These are phyloP conservation scores for Pichia rugopelliculosa DNA, from an alignment of 805 yeast species.

Conservation along the genomic window DNA sequence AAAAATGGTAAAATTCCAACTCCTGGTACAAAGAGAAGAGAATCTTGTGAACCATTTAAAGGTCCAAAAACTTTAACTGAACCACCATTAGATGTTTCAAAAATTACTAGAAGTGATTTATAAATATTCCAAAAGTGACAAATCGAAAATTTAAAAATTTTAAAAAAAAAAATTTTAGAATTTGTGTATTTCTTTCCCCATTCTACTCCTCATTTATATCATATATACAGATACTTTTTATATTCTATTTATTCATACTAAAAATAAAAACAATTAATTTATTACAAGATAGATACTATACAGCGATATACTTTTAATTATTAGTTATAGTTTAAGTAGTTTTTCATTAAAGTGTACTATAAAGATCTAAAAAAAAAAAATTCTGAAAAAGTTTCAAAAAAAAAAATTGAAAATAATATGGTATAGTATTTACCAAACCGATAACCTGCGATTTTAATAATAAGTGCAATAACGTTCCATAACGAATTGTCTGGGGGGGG, in stretches of 20 bases:
- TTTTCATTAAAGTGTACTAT: neutral
- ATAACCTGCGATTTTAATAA: neutral
- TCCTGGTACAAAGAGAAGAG: constrained; percentile 64
- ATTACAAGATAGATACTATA: too few species aligned
- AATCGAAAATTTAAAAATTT: too few species aligned
- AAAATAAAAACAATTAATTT: neutral
- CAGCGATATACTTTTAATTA: too few species aligned
- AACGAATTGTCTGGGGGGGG: neutral
- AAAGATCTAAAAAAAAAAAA: too few species aligned
- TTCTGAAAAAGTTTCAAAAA: too few species aligned
- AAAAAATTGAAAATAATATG: too few species aligned
- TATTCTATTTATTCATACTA: neutral
- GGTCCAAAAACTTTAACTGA: constrained; percentile 59
- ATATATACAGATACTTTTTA: neutral
- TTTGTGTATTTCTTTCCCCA: neutral
- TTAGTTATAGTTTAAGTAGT: too few species aligned
- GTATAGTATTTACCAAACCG: neutral
- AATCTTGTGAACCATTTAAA: constrained; percentile 67
- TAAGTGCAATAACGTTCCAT: neutral
- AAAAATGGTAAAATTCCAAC: constrained; percentile 53
- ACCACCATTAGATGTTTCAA: constrained; percentile 63
- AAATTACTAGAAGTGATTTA: constrained; percentile 66
- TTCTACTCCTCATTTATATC: neutral
- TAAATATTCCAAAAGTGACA: too few species aligned
- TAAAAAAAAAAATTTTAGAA: neutral